Evolutionary conservation across 441 rosid species (phyloP).

Genomic region (Populus tomentosa): DNA sequence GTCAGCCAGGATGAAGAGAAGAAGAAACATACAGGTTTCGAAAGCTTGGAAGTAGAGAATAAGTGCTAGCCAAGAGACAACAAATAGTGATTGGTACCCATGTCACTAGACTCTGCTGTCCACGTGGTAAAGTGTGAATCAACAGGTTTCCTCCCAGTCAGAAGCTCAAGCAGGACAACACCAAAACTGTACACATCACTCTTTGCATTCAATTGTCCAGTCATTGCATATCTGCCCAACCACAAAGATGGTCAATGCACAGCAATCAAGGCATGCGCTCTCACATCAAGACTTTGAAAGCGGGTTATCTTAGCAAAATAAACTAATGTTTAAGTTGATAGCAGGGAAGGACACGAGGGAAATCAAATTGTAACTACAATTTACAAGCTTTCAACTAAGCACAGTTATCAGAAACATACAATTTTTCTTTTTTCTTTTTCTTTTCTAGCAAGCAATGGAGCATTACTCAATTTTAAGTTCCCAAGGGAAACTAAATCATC

Average conservation of each 20-base stretch:
- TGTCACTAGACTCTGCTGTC: no score
- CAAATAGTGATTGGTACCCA: slow-evolving; percentile 23
- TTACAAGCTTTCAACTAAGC: not conserved
- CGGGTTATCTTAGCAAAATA: not conserved
- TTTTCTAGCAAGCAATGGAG: slow-evolving; percentile 10
- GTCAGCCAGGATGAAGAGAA: slow-evolving; percentile 1
- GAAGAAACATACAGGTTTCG: slow-evolving; percentile 1
- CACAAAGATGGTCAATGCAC: slow-evolving; percentile 3
- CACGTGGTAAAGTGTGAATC: slow-evolving; percentile 99
- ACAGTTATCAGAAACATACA: not conserved
- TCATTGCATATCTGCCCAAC: slow-evolving; percentile 89
- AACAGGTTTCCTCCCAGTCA: slow-evolving; percentile 95
- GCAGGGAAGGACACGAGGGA: not conserved
- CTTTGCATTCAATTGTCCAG: slow-evolving; percentile 92
- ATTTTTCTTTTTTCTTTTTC: not conserved
- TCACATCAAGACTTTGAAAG: slow-evolving; percentile 5
- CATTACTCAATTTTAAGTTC: slow-evolving; percentile 3
- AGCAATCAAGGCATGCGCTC: slow-evolving; percentile 6
- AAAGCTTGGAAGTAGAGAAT: not conserved
- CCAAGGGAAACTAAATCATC: not conserved
- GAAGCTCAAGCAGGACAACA: slow-evolving; percentile 89
- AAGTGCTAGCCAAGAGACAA: slow-evolving; percentile 5
- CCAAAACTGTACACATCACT: slow-evolving; percentile 98
- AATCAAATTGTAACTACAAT: not conserved
- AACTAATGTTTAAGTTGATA: slow-evolving; percentile 2